Conservation (phyloP, 2,329 filamentous ascomycete genomes). For the Furcasterigmium furcatum region DNA sequence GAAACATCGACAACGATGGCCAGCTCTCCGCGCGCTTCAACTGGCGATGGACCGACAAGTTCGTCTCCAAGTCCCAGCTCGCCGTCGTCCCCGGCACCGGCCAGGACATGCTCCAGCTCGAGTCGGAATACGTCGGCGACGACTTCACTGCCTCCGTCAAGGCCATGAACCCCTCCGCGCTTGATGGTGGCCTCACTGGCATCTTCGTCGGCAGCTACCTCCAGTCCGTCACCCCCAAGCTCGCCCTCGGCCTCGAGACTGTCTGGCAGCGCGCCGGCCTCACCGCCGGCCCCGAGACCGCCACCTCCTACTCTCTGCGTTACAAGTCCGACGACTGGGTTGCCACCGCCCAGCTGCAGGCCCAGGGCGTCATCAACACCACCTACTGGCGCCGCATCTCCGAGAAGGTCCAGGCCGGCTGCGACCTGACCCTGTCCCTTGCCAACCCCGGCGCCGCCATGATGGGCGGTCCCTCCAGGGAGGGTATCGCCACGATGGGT, state of each 20-base stretch:
- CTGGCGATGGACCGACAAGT: constrained; percentile 77
- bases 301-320: constrained; percentile 82
- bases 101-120: constrained; percentile 88
- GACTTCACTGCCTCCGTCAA: constrained; percentile 95
- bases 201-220: constrained; percentile 96
- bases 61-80: constrained; percentile 84
- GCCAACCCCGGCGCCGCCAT: constrained; percentile 61
- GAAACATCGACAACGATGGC: constrained; percentile 90
- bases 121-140: constrained; percentile 90
- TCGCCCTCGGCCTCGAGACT: constrained; percentile 85
- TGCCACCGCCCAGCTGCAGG: constrained; percentile 81
- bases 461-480: constrained; percentile 78
- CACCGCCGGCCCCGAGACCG: constrained; percentile 84
- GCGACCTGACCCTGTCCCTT: constrained; percentile 89
- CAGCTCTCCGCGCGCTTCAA: constrained; percentile 87
- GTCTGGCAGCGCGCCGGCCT: constrained; percentile 89
- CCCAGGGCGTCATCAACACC: constrained; percentile 79
- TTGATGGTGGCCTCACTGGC: constrained; percentile 90
- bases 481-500: constrained; percentile 87
- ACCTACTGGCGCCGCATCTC: constrained; percentile 93
- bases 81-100: constrained; percentile 75
- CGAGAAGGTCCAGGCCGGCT: constrained; percentile 93
- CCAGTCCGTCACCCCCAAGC: constrained; percentile 82
- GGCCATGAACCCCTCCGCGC: constrained; percentile 88
- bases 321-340: constrained; percentile 95